phyloP scores from a whole-genome alignment of 768 basidiomycete species.

The Termitomyces heimii region DNA sequence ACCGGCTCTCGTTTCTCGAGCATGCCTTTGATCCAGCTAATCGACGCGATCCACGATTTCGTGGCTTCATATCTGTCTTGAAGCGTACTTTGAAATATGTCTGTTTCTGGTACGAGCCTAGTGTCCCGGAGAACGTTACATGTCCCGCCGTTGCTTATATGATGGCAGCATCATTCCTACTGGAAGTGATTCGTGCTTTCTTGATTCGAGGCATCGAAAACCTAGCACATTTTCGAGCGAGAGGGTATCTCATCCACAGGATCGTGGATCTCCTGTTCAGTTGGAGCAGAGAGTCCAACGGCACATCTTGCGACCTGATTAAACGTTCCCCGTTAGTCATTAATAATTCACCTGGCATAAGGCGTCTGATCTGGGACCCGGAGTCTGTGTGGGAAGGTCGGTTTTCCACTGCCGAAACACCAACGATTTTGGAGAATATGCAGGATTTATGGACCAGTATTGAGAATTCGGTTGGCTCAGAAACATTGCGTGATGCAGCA shows the following conservation, averaged over 20 bases:
- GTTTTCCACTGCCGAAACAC: neutral
- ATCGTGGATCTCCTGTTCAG: neutral
- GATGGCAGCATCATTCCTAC: neutral
- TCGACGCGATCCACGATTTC: neutral
- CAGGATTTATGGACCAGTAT: neutral
- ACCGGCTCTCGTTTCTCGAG: neutral
- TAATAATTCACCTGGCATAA: neutral
- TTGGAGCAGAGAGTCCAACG: neutral
- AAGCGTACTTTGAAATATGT: constrained; percentile 8
- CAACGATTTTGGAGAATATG: neutral
- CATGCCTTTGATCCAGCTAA: neutral
- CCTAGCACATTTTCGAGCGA: neutral
- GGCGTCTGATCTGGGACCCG: neutral
- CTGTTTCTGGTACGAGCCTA: constrained; percentile 4
- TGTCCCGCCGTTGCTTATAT: neutral
- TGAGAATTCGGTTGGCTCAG: neutral
- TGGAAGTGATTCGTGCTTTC: constrained; percentile 1
- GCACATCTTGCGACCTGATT: neutral
- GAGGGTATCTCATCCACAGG: neutral
- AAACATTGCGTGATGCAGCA: neutral
- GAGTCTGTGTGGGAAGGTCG: neutral
- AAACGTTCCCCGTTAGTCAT: neutral
- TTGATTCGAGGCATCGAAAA: neutral
- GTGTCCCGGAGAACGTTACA: neutral
- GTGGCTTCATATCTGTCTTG: neutral